Base-by-base conservation (phyloP, 495 filamentous ascomycete genomes). In the Xylaria flabelliformis region DNA sequence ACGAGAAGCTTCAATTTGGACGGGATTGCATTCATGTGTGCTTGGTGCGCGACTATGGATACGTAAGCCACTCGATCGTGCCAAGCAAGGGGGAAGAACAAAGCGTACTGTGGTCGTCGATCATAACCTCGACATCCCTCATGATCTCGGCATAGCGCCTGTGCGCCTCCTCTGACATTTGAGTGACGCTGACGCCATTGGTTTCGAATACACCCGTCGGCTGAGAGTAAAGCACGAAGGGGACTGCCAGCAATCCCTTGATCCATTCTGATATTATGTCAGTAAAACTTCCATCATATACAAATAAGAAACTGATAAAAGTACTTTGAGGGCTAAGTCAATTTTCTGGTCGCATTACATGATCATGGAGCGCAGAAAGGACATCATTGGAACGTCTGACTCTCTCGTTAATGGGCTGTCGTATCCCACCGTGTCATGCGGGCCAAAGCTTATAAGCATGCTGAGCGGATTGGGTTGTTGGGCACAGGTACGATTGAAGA, bases 171-270 rank as follows among this genome's bases (percentile, higher is more conserved):
- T 84, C 84, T 8, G 90, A 88, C 83, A 90, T 91, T 39, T 89
- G 83, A 10, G 88, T 84, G 58, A 92, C 88, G 46, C 82, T 88
- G 46, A 87, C 85, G 73, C 86, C 86, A 34, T 85, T 84, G 32
- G 87, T 81, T 62, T 93, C 89, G 72, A 92, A 93, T 41, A 93
- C 86, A 19, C 93, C 92, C 0, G 93, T 95, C 8, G 97, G 97
- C 80, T 98, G 94, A 13, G 94, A 97, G 80, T 97, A 94, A 61
- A 99, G 88, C 63, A 99, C 95, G 78, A 99, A 99, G 0, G 97
- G 97, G 0, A 98, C 95, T 1, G 97, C 97, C 3, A 99, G 86
- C 0, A 99, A 87, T 41, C 94, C 96, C 85, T 97, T 88, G 78
- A 86, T 86, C 85, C 85, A 91, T 84, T 90, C 89, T 88, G 72